A percentile compares a stretch with the other conserved stretches of the same genome.
Evolutionary conservation across 495 filamentous ascomycete species (phyloP).

Genomic region (Xylaria telfairii): DNA sequence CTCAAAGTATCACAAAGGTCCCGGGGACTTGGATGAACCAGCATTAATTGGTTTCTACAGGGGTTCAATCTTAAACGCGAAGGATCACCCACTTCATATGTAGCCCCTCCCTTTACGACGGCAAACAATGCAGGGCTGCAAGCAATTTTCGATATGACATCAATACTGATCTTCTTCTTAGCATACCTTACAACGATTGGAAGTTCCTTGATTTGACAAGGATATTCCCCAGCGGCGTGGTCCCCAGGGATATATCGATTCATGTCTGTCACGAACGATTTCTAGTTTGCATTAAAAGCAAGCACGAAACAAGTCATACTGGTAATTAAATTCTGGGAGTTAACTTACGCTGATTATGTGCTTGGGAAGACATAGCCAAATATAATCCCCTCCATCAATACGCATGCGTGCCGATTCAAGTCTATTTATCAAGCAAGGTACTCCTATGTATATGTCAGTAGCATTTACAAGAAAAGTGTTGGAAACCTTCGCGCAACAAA

Average conservation of each 20-base stretch:
- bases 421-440: too few relatives aligned
- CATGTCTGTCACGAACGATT: background rate
- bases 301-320: background rate
- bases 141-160: background rate
- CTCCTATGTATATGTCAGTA: too few relatives aligned
- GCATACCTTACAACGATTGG: background rate
- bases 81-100: background rate
- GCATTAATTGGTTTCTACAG: too few relatives aligned
- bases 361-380: too few relatives aligned
- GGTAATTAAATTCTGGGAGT: too few relatives aligned
- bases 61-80: too few relatives aligned
- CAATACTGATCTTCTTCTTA: background rate
- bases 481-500: too few relatives aligned
- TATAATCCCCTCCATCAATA: too few relatives aligned
- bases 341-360: too few relatives aligned
- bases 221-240: background rate
- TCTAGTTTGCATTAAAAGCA: background rate
- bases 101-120: background rate
- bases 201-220: background rate
- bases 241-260: background rate
- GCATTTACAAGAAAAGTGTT: too few relatives aligned
- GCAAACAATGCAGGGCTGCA: too few relatives aligned
- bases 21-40: background rate
- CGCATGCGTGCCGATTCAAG: too few relatives aligned
- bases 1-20: background rate